Percentiles rank a stretch among this genome's conserved stretches.
Conservation (phyloP, 2,329 filamentous ascomycete species). For the Zasmidium angulare region DNA sequence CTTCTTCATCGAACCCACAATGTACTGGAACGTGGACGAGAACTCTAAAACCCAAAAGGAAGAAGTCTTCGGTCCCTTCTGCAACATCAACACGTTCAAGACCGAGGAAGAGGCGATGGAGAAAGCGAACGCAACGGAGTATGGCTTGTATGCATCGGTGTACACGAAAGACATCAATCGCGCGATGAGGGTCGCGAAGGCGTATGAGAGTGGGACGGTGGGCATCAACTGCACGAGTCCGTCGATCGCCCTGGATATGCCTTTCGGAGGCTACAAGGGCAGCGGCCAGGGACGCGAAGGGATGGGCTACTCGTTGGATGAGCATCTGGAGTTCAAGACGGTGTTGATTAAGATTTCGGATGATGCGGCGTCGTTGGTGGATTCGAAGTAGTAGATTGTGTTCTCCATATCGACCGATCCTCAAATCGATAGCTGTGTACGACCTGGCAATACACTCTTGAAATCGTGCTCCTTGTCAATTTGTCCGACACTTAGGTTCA, state of each 20-base stretch:
- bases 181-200: conserved; percentile 42
- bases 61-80: conserved; percentile 42
- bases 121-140: conserved; percentile 40
- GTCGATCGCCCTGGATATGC: conserved; percentile 36
- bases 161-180: conserved; percentile 40
- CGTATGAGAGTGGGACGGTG: conserved; percentile 41
- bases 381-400: neutral
- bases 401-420: neutral
- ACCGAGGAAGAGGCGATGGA: conserved; percentile 38
- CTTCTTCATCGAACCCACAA: conserved; percentile 48
- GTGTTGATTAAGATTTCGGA: conserved; percentile 26
- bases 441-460: too few species aligned
- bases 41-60: conserved; percentile 39
- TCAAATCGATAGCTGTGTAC: too few species aligned
- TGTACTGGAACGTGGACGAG: conserved; percentile 48
- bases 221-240: conserved; percentile 43
- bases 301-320: conserved; percentile 19
- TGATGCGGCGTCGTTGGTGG: neutral
- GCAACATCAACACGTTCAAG: conserved; percentile 38
- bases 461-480: too few species aligned
- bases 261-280: conserved; percentile 44
- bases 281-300: conserved; percentile 29
- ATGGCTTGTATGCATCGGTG: conserved; percentile 39
- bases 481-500: too few species aligned
- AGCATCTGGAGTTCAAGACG: conserved; percentile 26